Evolutionary conservation across 140 eudicot genomes (phyloP).

Genomic region (Oenanthe javanica): DNA sequence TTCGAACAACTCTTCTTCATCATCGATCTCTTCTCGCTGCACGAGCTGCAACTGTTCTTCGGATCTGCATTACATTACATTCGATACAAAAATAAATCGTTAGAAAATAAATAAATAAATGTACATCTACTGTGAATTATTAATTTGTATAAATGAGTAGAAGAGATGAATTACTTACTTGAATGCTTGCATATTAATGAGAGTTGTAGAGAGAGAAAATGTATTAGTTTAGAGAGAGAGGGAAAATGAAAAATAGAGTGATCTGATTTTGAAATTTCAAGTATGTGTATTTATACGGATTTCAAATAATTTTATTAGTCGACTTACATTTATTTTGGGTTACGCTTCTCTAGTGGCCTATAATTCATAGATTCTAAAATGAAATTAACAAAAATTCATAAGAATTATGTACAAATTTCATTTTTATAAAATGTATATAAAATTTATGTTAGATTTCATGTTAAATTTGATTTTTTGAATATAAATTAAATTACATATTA

Average conservation of each 20-base stretch:
- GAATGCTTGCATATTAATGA: neutral
- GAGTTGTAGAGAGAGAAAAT: neutral
- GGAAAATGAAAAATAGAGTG: neutral
- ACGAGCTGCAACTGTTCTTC: constrained; percentile 84
- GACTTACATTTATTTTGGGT: neutral
- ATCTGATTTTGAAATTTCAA: neutral
- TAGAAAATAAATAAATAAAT: neutral
- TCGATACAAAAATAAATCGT: neutral
- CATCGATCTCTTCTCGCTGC: constrained; percentile 80
- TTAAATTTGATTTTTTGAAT: too few species aligned
- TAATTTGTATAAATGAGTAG: neutral
- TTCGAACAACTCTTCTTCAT: constrained; percentile 84
- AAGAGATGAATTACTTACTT: neutral
- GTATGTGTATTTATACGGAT: neutral
- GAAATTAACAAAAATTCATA: too few species aligned
- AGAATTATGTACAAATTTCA: too few species aligned
- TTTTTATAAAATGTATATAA: too few species aligned
- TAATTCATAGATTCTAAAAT: too few species aligned
- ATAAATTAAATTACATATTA: too few species aligned
- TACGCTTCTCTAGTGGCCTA: neutral
- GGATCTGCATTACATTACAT: constrained; percentile 31
- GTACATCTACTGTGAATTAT: neutral
- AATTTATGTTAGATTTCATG: too few species aligned
- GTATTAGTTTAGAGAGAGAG: neutral
- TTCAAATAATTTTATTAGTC: neutral